A percentile compares a stretch with the other conserved stretches of the same genome.
phyloP scores from a whole-genome alignment of 2,329 filamentous ascomycete species.

The Penicillium olsonii region DNA sequence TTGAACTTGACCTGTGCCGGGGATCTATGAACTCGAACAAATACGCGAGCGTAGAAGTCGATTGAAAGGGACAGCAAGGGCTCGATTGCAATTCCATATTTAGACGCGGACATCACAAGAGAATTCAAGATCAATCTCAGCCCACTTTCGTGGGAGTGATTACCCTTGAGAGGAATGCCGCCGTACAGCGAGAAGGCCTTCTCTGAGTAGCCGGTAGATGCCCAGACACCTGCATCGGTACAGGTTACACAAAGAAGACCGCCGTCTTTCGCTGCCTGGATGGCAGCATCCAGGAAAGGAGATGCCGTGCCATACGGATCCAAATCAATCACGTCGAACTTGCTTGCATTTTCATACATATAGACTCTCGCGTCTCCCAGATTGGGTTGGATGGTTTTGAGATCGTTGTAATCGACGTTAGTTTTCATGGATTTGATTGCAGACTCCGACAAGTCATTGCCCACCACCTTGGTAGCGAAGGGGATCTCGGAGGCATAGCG shows the following conservation, averaged over 20 bases:
- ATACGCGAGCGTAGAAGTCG: conserved; percentile 91
- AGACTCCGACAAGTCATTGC: conserved; percentile 81
- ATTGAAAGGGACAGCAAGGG: conserved; percentile 91
- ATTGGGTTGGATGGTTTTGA: conserved; percentile 72
- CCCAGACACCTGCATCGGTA: conserved; percentile 93
- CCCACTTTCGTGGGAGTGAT: conserved; percentile 84
- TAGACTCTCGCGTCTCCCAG: conserved; percentile 83
- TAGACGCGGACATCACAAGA: conserved; percentile 75
- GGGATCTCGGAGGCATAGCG: conserved; percentile 92
- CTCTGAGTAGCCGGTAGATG: conserved; percentile 89
- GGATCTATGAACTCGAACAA: conserved; percentile 77
- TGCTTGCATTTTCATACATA: conserved; percentile 71
- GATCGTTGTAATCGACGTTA: conserved; percentile 81
- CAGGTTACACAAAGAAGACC: conserved; percentile 94
- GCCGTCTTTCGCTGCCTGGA: conserved; percentile 84
- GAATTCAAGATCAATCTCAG: conserved; percentile 82
- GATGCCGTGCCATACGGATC: conserved; percentile 95
- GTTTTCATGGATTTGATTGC: conserved; percentile 79
- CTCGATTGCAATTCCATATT: conserved; percentile 85
- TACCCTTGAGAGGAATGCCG: conserved; percentile 80
- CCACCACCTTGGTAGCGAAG: conserved; percentile 76
- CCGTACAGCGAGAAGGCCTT: conserved; percentile 95
- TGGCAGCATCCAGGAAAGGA: conserved; percentile 85
- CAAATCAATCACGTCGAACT: conserved; percentile 92
- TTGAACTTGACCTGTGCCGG: conserved; percentile 87